Evolutionary conservation across 78 protist genomes (phyloP), one percentile per base, ranked within the genome.

Genomic region (Monosiga brevicollis): DNA sequence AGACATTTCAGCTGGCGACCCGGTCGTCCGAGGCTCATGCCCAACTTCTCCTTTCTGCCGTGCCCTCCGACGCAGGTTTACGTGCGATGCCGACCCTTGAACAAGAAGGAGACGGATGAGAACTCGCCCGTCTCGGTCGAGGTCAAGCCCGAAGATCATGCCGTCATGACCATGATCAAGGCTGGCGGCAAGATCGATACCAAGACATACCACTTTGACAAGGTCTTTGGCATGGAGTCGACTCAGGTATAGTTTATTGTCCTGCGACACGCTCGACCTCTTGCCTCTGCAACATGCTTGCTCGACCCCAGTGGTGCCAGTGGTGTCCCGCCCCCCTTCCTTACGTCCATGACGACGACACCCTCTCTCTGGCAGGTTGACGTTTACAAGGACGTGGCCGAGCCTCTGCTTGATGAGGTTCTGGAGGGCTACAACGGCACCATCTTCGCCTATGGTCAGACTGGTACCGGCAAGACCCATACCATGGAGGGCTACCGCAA

Each of bases 381-480:
- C 6, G 37, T 83, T 35, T 83, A 83, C 82, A 11, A 35, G 24
- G 81, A 42, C 38, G 81, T 77, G 2, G 87, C 41, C 24, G 42
- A 2, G 32, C 89, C 90, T 1, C 55, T 85, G 2, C 83, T 92
- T 34, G 87, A 77, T 1, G 86, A 89, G 39, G 90, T 84, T n/a
- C n/a, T n/a, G n/a, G n/a, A n/a, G n/a, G n/a, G n/a, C n/a, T n/a
- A n/a, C n/a, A n/a, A n/a, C n/a, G n/a, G n/a, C n/a, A n/a, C n/a
- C n/a, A n/a, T n/a, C n/a, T n/a, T n/a, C n/a, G n/a, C n/a, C 36
- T 89, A 90, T 73, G 93, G 93, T 0, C 88, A 83, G 79, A 90
- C 93, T 0, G 87, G 89, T 3, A 76, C 93, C 39, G 93, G 93
- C n/a, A 90, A 90, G 87, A 90, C 93, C 2, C 74, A 75, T 80